Conservation (phyloP, 331 rosid genomes). For the Pyrus hybrid region DNA sequence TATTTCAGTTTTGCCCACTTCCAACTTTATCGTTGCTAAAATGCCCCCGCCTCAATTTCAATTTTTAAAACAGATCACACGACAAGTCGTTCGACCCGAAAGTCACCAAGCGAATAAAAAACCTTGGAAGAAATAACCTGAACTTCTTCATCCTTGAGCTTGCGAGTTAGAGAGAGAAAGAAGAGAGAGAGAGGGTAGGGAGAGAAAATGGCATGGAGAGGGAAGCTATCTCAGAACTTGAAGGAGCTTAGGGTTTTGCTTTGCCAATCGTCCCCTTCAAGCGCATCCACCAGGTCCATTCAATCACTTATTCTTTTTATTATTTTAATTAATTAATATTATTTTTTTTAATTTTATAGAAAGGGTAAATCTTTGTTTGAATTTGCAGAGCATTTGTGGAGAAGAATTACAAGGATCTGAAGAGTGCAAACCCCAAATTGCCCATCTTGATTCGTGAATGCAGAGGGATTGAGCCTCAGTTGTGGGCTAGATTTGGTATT, state of each 20-base stretch:
- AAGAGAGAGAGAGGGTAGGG: background rate
- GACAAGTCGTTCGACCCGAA: background rate
- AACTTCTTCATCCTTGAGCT: background rate
- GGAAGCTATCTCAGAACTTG: slow-evolving; percentile 32
- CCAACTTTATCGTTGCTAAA: background rate
- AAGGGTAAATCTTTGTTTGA: background rate
- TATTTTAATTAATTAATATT: background rate
- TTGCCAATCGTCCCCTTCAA: slow-evolving; percentile 52
- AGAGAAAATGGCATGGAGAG: slow-evolving; percentile 54
- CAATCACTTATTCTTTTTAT: background rate
- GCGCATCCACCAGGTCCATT: slow-evolving; percentile 43
- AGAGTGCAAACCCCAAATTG: slow-evolving; percentile 73
- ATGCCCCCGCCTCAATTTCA: background rate
- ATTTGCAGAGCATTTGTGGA: slow-evolving; percentile 75
- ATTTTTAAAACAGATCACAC: background rate
- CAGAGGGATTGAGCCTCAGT: slow-evolving; percentile 76
- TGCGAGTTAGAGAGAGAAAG: background rate
- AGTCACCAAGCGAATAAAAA: background rate
- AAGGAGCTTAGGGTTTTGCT: slow-evolving; percentile 56
- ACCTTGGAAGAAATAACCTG: background rate
- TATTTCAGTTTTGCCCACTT: background rate
- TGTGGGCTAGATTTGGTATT: slow-evolving; percentile 97
- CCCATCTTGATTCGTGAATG: slow-evolving; percentile 91
- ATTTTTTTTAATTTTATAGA: background rate
- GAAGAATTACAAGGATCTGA: slow-evolving; percentile 76